Percentiles rank a stretch among this genome's conserved stretches.
Conservation (phyloP, 2,329 filamentous ascomycete species). For the Graphiopsis chlorocephala region DNA sequence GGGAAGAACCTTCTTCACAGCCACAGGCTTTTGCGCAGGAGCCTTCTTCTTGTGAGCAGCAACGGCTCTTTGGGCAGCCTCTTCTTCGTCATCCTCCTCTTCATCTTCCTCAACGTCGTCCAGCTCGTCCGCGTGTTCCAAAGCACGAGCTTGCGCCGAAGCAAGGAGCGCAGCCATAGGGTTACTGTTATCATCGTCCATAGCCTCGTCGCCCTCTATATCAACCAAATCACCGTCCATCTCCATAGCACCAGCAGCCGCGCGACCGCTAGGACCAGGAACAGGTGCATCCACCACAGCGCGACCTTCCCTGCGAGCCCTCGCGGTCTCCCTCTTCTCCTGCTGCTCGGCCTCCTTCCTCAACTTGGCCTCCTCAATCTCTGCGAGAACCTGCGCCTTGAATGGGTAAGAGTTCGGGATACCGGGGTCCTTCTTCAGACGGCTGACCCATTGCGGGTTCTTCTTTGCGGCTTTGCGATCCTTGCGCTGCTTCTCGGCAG, state of each 20-base stretch:
- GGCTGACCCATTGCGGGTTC: conserved; percentile 94
- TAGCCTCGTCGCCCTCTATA: conserved; percentile 53
- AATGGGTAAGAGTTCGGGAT: conserved; percentile 97
- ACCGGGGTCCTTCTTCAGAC: conserved; percentile 94
- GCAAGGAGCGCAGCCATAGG: conserved; percentile 90
- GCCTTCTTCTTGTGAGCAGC: conserved; percentile 17
- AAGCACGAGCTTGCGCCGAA: conserved; percentile 75
- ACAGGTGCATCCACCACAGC: conserved; percentile 32
- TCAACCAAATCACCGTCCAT: conserved; percentile 52
- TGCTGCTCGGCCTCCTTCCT: conserved; percentile 76
- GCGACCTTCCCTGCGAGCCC: conserved; percentile 40
- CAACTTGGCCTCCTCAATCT: conserved; percentile 85
- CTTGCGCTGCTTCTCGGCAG: conserved; percentile 87
- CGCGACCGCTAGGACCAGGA: conserved; percentile 38
- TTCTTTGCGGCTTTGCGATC: conserved; percentile 85
- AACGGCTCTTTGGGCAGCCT: conserved; percentile 32
- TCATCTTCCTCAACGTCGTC: conserved; percentile 58
- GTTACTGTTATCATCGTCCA: conserved; percentile 67
- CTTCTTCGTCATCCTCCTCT: conserved; percentile 49
- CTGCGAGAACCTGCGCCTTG: conserved; percentile 90
- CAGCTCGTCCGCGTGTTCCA: conserved; percentile 61
- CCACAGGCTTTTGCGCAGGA: conserved; percentile 7
- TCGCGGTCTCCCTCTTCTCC: conserved; percentile 67
- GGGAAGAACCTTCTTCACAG: conserved; percentile 69
- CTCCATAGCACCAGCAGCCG: conserved; percentile 41